Evolutionary conservation across 1,284 basidiomycete species (phyloP).

Genomic region (Trichosporon faecale): DNA sequence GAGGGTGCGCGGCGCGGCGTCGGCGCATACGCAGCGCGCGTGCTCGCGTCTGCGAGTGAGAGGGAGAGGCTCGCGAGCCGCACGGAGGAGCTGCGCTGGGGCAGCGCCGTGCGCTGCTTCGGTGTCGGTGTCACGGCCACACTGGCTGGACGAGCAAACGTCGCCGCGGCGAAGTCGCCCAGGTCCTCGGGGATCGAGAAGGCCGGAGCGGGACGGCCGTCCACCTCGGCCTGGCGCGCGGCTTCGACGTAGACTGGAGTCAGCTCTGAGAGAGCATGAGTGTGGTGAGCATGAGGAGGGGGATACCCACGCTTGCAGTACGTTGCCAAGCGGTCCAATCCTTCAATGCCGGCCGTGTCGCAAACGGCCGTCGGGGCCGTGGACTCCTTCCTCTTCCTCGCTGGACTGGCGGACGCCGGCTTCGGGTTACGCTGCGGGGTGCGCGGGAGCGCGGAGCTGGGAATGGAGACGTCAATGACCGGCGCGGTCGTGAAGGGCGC

Average conservation of each 20-base stretch:
- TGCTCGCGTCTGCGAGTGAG: conserved; percentile 2
- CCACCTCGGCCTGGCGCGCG: conserved; percentile 44
- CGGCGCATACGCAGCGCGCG: neutral
- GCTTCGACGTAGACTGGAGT: conserved; percentile 43
- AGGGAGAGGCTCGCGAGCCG: conserved; percentile 6
- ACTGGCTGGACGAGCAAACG: conserved; percentile 22
- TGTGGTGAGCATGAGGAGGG: neutral
- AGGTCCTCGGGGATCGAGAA: conserved; percentile 41
- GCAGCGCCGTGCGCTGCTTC: conserved; percentile 22
- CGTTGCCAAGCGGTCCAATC: conserved; percentile 50
- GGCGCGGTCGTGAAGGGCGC: conserved; percentile 13
- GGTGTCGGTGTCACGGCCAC: conserved; percentile 33
- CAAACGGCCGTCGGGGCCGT: conserved; percentile 24
- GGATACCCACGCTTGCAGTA: conserved; percentile 40
- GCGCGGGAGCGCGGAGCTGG: neutral
- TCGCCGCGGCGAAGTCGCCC: conserved; percentile 15
- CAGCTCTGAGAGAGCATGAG: neutral
- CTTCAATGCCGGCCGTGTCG: conserved; percentile 32
- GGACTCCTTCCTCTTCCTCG: conserved; percentile 19
- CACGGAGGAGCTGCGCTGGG: conserved; percentile 22
- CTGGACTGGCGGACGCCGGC: conserved; percentile 1
- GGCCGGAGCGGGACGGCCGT: conserved; percentile 40
- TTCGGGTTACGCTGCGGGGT: neutral
- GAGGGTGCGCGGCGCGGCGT: neutral
- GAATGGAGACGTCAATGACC: conserved; percentile 18